phyloP scores from a whole-genome alignment of 2,329 filamentous ascomycete genomes.

The Pyrenophora teres region DNA sequence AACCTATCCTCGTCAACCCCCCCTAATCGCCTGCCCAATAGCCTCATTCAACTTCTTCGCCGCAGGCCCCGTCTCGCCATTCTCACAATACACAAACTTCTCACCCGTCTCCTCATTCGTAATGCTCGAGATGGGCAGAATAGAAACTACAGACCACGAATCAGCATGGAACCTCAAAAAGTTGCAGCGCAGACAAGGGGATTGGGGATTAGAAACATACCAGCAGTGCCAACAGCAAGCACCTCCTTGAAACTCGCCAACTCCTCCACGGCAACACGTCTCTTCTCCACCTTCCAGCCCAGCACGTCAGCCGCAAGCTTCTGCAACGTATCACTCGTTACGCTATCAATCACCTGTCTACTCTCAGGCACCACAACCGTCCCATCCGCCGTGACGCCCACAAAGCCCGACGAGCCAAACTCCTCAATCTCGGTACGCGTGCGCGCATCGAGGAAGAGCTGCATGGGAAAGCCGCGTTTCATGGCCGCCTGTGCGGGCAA shows the following conservation, averaged over 20 bases:
- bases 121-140: conserved; percentile 21
- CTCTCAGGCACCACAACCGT: conserved; percentile 39
- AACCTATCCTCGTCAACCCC: neutral
- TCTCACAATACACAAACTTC: conserved; percentile 24
- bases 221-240: conserved; percentile 29
- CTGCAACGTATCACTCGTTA: conserved; percentile 34
- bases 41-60: neutral
- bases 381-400: conserved; percentile 34
- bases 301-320: conserved; percentile 34
- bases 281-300: conserved; percentile 42
- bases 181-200: neutral
- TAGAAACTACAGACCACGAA: conserved; percentile 3
- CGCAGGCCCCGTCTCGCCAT: neutral
- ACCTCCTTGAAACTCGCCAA: conserved; percentile 25
- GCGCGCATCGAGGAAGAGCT: conserved; percentile 42
- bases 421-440: conserved; percentile 44
- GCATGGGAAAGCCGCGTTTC: conserved; percentile 39
- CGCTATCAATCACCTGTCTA: conserved; percentile 35
- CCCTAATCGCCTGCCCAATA: neutral
- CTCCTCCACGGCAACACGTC: conserved; percentile 25
- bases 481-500: conserved; percentile 38
- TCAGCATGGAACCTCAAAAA: neutral
- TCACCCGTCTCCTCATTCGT: conserved; percentile 15
- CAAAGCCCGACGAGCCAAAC: conserved; percentile 43
- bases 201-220: neutral